Conservation (phyloP, 306 rosid species). For the Cucurbita pepo region DNA sequence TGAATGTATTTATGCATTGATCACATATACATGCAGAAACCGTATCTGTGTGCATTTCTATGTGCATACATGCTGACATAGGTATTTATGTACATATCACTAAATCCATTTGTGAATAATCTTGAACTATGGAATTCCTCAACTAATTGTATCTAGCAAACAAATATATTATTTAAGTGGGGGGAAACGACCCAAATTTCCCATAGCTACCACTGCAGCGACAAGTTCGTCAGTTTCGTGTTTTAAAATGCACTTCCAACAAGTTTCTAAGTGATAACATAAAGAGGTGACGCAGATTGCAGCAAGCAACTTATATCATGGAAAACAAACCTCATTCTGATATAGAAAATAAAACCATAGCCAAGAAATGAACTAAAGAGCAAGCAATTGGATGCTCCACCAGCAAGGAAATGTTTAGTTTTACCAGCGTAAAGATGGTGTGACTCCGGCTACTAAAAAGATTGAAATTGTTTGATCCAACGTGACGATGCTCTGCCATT, state of each 20-base stretch:
- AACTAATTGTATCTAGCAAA: not conserved
- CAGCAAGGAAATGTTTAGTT: not conserved
- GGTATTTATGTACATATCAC: too few relatives aligned
- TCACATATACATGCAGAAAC: too few relatives aligned
- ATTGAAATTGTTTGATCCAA: conserved; percentile 96
- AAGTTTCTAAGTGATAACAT: not conserved
- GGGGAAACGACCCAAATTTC: not conserved
- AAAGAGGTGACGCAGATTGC: not conserved
- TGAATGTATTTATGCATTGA: too few relatives aligned
- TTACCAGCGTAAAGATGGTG: conserved; percentile 94
- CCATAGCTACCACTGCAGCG: not conserved
- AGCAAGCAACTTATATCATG: not conserved
- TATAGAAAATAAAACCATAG: not conserved
- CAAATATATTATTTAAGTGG: not conserved
- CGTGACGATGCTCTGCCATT: conserved; percentile 93
- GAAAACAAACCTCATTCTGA: not conserved
- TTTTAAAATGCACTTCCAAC: not conserved
- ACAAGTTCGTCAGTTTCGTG: not conserved
- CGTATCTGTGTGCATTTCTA: too few relatives aligned
- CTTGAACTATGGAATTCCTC: too few relatives aligned
- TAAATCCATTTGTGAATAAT: too few relatives aligned
- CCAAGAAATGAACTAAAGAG: not conserved
- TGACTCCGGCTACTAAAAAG: conserved; percentile 98
- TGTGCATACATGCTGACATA: too few relatives aligned
- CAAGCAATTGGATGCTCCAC: not conserved